These are phyloP conservation scores for Nicotiana obtusifolia DNA, from an alignment of 257 asterid species.

Conservation along the genomic window DNA sequence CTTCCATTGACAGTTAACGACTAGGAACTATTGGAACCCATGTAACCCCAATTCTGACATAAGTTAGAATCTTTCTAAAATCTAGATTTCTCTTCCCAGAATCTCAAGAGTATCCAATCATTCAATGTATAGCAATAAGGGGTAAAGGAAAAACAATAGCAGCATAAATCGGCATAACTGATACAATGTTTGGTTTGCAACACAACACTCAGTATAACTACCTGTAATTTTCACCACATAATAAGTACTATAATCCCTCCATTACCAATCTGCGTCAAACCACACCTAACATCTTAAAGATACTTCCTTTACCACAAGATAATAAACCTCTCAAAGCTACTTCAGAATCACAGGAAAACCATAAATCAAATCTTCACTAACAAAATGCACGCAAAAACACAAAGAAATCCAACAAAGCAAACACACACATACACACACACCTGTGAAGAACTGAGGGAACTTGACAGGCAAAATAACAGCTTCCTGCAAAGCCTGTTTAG, in stretches of 20 bases:
- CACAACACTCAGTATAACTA: not conserved
- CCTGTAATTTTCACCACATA: not conserved
- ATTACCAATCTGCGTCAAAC: not conserved
- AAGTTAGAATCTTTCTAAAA: not conserved
- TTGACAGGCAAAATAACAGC: conserved; percentile 97
- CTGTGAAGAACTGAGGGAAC: conserved; percentile 96
- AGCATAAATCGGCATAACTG: not conserved
- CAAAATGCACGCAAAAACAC: not conserved
- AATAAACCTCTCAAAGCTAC: not conserved
- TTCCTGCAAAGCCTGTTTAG: conserved; percentile 95
- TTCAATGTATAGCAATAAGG: too few relatives aligned
- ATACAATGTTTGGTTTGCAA: not conserved
- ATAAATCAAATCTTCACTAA: not conserved
- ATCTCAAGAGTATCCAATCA: too few relatives aligned
- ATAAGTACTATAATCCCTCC: not conserved
- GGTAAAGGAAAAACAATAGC: too few relatives aligned
- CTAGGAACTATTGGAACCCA: not conserved
- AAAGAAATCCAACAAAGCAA: not conserved
- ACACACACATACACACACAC: conserved; percentile 21
- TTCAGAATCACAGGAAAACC: not conserved
- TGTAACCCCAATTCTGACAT: not conserved
- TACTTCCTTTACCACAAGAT: not conserved
- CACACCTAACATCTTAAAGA: not conserved
- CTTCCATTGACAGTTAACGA: not conserved
- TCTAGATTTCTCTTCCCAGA: too few relatives aligned